phyloP scores from a whole-genome alignment of 1,284 basidiomycete species.

The Puccinia triticina region DNA sequence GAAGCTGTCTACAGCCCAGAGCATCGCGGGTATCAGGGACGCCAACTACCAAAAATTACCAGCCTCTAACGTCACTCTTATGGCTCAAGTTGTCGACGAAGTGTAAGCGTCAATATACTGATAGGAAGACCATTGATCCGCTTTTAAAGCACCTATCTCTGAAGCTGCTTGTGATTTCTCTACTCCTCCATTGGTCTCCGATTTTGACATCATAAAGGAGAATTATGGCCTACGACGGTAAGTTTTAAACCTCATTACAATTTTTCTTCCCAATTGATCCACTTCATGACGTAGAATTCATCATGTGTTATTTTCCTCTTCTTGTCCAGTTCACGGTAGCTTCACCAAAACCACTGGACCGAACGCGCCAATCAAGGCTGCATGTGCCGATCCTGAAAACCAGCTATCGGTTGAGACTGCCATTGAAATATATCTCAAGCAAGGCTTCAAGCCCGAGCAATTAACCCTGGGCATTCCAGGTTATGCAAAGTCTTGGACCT shows the following conservation, averaged over 20 bases:
- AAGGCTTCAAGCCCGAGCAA: slow-evolving; percentile 42
- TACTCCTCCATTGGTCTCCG: neutral
- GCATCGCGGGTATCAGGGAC: slow-evolving; percentile 35
- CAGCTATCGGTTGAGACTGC: slow-evolving; percentile 38
- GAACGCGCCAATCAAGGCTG: slow-evolving; percentile 20
- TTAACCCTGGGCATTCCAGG: slow-evolving; percentile 38
- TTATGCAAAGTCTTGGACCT: slow-evolving; percentile 34
- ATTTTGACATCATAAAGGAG: neutral
- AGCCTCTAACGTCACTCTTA: slow-evolving; percentile 3
- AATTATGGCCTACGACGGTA: slow-evolving; percentile 51
- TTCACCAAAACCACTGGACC: slow-evolving; percentile 45
- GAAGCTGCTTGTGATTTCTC: neutral
- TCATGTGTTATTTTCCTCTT: neutral
- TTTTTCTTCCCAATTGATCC: neutral
- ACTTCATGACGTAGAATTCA: neutral
- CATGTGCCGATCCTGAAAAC: slow-evolving; percentile 41
- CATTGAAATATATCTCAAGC: slow-evolving; percentile 19
- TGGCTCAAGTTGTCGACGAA: slow-evolving; percentile 31
- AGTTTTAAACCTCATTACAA: neutral
- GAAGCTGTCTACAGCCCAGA: slow-evolving; percentile 11
- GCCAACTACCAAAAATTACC: slow-evolving; percentile 25
- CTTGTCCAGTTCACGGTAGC: slow-evolving; percentile 27
- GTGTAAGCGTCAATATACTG: slow-evolving; percentile 9
- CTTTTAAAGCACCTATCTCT: neutral
- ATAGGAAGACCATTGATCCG: neutral